phyloP scores from a whole-genome alignment of 495 filamentous ascomycete genomes.

The Xylaria castorea region DNA sequence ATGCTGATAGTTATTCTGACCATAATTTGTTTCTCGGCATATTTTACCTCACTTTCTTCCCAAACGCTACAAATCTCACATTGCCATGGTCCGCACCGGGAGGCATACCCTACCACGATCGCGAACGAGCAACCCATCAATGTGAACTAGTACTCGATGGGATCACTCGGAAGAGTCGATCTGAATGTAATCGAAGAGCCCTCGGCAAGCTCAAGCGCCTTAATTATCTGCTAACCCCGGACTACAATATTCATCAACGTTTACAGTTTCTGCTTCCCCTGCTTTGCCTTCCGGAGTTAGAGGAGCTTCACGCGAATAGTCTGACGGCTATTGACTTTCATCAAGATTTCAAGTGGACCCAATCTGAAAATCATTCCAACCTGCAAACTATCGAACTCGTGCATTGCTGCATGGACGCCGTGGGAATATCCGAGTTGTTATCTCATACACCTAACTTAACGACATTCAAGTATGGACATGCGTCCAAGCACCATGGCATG shows the following conservation, averaged over 20 bases:
- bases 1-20: background rate
- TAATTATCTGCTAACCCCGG: background rate
- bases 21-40: background rate
- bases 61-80: background rate
- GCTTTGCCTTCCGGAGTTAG: background rate
- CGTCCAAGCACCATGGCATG: conserved; percentile 6
- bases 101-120: conserved; percentile 3
- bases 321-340: background rate
- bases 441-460: conserved; percentile 7
- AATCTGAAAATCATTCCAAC: background rate
- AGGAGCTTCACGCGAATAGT: background rate
- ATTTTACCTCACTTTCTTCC: conserved; percentile 6
- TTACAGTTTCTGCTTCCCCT: conserved; percentile 4
- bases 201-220: background rate
- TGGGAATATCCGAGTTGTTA: conserved; percentile 8
- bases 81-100: background rate
- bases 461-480: background rate
- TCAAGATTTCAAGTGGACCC: conserved; percentile 9
- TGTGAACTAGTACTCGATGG: background rate
- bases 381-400: background rate
- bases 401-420: conserved; percentile 8
- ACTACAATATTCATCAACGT: conserved; percentile 9
- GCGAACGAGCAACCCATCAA: background rate
- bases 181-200: background rate
- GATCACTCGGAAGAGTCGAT: background rate